Evolutionary conservation across 2,329 filamentous ascomycete species (phyloP).

Genomic region (Dryadomyces quercus-mongolicae): DNA sequence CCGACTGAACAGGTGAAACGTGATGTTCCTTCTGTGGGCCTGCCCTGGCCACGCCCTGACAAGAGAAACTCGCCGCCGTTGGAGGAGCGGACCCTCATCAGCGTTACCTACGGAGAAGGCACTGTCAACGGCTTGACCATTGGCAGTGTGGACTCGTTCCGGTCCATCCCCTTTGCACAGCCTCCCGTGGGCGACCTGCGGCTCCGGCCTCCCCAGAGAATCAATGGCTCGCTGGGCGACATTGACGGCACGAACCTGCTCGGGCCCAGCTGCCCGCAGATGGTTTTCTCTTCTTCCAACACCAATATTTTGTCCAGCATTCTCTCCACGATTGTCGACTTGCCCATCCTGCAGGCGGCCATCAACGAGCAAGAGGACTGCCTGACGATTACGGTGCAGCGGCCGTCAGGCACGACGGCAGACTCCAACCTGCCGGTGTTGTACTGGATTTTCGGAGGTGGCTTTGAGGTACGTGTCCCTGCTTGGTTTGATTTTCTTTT

Average conservation of each 20-base stretch:
- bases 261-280: constrained; percentile 59
- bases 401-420: constrained; percentile 42
- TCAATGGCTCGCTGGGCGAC: constrained; percentile 45
- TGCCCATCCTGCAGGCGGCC: constrained; percentile 43
- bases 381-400: constrained; percentile 45
- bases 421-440: constrained; percentile 50
- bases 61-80: background rate
- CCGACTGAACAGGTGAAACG: background rate
- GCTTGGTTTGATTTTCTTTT: constrained; percentile 6
- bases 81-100: background rate
- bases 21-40: background rate
- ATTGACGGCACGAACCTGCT: constrained; percentile 41
- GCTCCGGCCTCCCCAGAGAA: constrained; percentile 53
- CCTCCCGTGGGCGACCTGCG: constrained; percentile 54
- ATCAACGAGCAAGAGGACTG: constrained; percentile 51
- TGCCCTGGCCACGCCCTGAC: background rate
- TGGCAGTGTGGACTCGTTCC: constrained; percentile 51
- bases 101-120: constrained; percentile 8
- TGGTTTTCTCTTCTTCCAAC: constrained; percentile 45
- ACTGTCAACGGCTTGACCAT: constrained; percentile 1
- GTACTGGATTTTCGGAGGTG: constrained; percentile 62
- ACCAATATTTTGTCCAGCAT: constrained; percentile 28
- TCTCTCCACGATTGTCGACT: constrained; percentile 35
- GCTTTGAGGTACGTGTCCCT: constrained; percentile 30
- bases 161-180: constrained; percentile 64